phyloP scores from a whole-genome alignment of 2,329 filamentous ascomycete species.

The Phoma sp. region DNA sequence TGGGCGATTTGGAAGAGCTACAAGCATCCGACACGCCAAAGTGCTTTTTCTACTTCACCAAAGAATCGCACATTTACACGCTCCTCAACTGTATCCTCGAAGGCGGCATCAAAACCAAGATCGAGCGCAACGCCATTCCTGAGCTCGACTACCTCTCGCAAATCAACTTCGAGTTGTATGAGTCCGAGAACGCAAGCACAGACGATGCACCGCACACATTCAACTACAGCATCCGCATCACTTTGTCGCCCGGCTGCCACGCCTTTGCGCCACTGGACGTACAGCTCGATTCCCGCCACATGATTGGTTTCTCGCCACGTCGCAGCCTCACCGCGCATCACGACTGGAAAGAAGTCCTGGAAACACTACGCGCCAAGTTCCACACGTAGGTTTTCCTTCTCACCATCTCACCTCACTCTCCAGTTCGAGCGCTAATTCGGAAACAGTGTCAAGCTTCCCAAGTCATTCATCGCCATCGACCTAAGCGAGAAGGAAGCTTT shows the following conservation, averaged over 20 bases:
- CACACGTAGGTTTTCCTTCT: slow-evolving; percentile 73
- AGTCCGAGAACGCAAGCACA: slow-evolving; percentile 76
- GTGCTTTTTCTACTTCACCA: slow-evolving; percentile 98
- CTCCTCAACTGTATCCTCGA: slow-evolving; percentile 97
- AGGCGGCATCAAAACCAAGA: slow-evolving; percentile 96
- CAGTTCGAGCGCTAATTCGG: background rate
- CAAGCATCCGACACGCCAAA: slow-evolving; percentile 94
- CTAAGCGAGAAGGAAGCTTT: slow-evolving; percentile 59
- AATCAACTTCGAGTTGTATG: slow-evolving; percentile 97
- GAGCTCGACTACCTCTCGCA: slow-evolving; percentile 97
- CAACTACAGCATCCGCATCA: slow-evolving; percentile 95
- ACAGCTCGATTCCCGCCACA: slow-evolving; percentile 93
- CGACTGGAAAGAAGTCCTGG: slow-evolving; percentile 97
- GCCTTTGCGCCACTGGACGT: slow-evolving; percentile 96
- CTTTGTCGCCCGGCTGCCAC: slow-evolving; percentile 93
- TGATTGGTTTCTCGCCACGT: slow-evolving; percentile 91
- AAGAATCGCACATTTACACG: slow-evolving; percentile 98
- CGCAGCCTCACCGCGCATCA: slow-evolving; percentile 88
- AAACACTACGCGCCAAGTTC: slow-evolving; percentile 92
- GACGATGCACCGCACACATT: slow-evolving; percentile 73
- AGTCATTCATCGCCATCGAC: slow-evolving; percentile 60
- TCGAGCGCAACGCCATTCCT: slow-evolving; percentile 91
- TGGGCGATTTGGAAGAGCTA: slow-evolving; percentile 95
- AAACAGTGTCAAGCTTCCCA: slow-evolving; percentile 57
- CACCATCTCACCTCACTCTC: background rate